Base-by-base conservation (phyloP, 495 filamentous ascomycete species). In the Neurospora cerealis region DNA sequence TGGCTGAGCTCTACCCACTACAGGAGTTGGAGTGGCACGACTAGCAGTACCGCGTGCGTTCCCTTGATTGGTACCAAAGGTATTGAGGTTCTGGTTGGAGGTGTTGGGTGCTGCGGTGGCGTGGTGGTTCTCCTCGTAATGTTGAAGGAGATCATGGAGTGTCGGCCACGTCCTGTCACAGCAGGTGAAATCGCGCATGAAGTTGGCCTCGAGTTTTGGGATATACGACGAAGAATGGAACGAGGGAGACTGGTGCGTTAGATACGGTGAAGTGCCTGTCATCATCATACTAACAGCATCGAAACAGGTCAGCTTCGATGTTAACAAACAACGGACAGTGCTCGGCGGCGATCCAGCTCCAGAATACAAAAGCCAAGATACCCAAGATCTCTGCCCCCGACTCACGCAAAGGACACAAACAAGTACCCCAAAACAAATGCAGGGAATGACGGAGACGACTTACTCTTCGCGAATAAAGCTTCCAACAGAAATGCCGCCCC, bases 401-500 rank as follows among this genome's bases (percentile, higher is more conserved):
- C 40, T 54, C n/a, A 37, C n/a, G 40, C 46, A 46, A 71, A 74
- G 36, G 44, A 71, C 69, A 48, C 32, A 41, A 73, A 39, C 21
- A 54, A 54, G 48, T 5, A 72, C 66, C 41, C 66, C 62, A n/a
- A 69, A 72, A 75, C 24, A 69, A 72, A 75, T 36, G 48, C n/a
- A 70, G 15, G 72, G 66, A 74, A 66, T 46, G 69, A 5, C 44
- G 72, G 60, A 37, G 70, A 71, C 4, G 71, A 94, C 95, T 89
- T 89, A 98, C 96, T 99, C 96, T 85, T 99, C 96, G 78, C 93
- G 89, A 82, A 99, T 95, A 87, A 94, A 98, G 81, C 95, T 98
- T 72, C 95, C 94, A 74, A 98, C 92, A 54, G 96, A 98, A 32
- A 96, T 87, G 72, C 95, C 96, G 79, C 96, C 96, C 94, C 94